Percentiles rank a stretch among this genome's conserved stretches.
Conservation (phyloP, 2,329 filamentous ascomycete genomes). For the Catunica adiposa region DNA sequence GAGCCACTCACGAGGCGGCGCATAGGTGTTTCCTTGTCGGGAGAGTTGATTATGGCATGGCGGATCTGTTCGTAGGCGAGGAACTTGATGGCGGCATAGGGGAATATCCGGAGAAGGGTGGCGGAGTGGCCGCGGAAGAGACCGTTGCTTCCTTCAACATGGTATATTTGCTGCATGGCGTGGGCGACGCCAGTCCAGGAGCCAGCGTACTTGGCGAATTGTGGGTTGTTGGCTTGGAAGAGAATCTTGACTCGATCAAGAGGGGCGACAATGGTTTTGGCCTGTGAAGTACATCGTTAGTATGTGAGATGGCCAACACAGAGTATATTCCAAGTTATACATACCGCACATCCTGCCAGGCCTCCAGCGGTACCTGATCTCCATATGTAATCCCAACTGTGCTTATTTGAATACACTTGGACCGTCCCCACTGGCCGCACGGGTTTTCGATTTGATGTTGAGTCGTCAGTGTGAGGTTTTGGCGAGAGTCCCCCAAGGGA, state of each 20-base stretch:
- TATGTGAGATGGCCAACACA: not conserved
- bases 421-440: slow-evolving; percentile 29
- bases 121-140: slow-evolving; percentile 90
- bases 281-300: slow-evolving; percentile 34
- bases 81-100: slow-evolving; percentile 96
- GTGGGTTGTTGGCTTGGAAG: slow-evolving; percentile 87
- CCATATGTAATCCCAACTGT: slow-evolving; percentile 68
- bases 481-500: slow-evolving; percentile 6
- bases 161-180: slow-evolving; percentile 72
- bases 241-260: slow-evolving; percentile 97
- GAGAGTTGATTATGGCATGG: slow-evolving; percentile 52
- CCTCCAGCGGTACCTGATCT: slow-evolving; percentile 77
- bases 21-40: slow-evolving; percentile 60
- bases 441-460: slow-evolving; percentile 15
- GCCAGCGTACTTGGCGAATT: slow-evolving; percentile 83
- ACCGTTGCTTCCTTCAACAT: slow-evolving; percentile 53
- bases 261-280: slow-evolving; percentile 87
- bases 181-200: slow-evolving; percentile 72
- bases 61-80: slow-evolving; percentile 95
- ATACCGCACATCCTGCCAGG: slow-evolving; percentile 76
- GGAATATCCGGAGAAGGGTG: slow-evolving; percentile 85
- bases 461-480: not conserved
- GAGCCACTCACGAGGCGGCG: slow-evolving; percentile 60
- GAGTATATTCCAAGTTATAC: slow-evolving; percentile 20
- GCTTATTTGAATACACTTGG: slow-evolving; percentile 31